Conservation (phyloP, 129 eudicot species). For the Chrysanthemum seticuspe region DNA sequence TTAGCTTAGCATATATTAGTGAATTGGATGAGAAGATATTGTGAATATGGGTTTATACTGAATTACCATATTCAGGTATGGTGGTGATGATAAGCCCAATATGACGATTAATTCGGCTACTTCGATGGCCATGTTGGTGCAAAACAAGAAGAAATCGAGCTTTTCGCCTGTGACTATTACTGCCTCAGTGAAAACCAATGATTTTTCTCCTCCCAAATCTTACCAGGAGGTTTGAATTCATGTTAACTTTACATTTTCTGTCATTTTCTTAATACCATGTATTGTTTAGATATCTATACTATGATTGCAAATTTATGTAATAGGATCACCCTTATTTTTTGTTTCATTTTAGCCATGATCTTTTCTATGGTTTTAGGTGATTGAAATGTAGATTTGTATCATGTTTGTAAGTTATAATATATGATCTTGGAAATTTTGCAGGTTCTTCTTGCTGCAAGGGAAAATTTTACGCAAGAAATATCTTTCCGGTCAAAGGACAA, state of each 20-base stretch:
- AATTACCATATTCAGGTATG: slow-evolving; percentile 66
- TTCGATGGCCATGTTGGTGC: slow-evolving; percentile 24
- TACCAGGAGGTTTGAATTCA: slow-evolving; percentile 58
- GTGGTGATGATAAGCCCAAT: slow-evolving; percentile 30
- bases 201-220: slow-evolving; percentile 42
- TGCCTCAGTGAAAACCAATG: slow-evolving; percentile 36
- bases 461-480: slow-evolving; percentile 69
- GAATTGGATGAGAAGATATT: slow-evolving; percentile 45
- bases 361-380: slow-evolving; percentile 7
- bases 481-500: slow-evolving; percentile 85
- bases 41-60: slow-evolving; percentile 60
- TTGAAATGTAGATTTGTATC: not conserved
- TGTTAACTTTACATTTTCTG: slow-evolving; percentile 12
- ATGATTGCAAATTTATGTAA: not conserved
- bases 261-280: slow-evolving; percentile 3
- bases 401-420: slow-evolving; percentile 2
- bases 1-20: slow-evolving; percentile 32
- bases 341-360: not conserved
- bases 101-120: slow-evolving; percentile 21
- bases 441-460: slow-evolving; percentile 74
- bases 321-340: slow-evolving; percentile 2
- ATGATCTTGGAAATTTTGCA: slow-evolving; percentile 34
- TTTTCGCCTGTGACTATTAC: slow-evolving; percentile 44
- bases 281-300: not conserved
- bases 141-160: slow-evolving; percentile 50